phyloP scores from a whole-genome alignment of 2,329 filamentous ascomycete species.

The Cucurbitaria berberidis region DNA sequence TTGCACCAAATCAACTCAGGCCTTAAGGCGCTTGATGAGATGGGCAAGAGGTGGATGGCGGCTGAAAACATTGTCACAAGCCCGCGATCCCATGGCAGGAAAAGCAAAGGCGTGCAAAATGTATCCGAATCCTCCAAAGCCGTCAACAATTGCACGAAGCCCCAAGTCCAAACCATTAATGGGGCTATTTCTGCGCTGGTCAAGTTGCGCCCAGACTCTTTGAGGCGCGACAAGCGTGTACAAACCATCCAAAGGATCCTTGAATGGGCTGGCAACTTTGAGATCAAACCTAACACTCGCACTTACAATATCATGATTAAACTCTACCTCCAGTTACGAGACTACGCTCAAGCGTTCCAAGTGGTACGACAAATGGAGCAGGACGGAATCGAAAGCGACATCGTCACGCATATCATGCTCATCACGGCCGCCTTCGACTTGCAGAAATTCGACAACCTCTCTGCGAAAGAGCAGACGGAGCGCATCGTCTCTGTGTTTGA shows the following conservation, averaged over 20 bases:
- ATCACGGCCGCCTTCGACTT: conserved; percentile 64
- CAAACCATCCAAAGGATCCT: conserved; percentile 49
- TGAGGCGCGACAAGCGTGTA: conserved; percentile 50
- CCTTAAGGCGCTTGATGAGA: conserved; percentile 69
- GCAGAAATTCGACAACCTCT: conserved; percentile 52
- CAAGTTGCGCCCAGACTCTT: conserved; percentile 30
- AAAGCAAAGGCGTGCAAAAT: conserved; percentile 16
- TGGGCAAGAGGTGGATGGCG: conserved; percentile 66
- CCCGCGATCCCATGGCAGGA: conserved; percentile 12
- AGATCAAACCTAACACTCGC: conserved; percentile 54
- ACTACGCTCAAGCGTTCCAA: conserved; percentile 56
- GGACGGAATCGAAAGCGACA: conserved; percentile 63
- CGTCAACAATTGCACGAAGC: conserved; percentile 59
- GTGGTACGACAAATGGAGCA: conserved; percentile 66
- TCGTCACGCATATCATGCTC: conserved; percentile 75
- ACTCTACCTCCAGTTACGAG: conserved; percentile 60
- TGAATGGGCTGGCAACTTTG: conserved; percentile 50
- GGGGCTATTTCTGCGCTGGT: conserved; percentile 70
- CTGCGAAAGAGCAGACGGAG: conserved; percentile 57
- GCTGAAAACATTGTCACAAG: conserved; percentile 33
- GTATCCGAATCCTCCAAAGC: conserved; percentile 20
- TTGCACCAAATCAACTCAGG: conserved; percentile 61
- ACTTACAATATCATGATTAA: conserved; percentile 74
- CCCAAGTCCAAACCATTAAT: conserved; percentile 71
- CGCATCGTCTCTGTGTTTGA: conserved; percentile 62